Evolutionary conservation across 2,329 filamentous ascomycete genomes (phyloP), one percentile per base, ranked within the genome.

Genomic region (Trichoderma aggressivum): DNA sequence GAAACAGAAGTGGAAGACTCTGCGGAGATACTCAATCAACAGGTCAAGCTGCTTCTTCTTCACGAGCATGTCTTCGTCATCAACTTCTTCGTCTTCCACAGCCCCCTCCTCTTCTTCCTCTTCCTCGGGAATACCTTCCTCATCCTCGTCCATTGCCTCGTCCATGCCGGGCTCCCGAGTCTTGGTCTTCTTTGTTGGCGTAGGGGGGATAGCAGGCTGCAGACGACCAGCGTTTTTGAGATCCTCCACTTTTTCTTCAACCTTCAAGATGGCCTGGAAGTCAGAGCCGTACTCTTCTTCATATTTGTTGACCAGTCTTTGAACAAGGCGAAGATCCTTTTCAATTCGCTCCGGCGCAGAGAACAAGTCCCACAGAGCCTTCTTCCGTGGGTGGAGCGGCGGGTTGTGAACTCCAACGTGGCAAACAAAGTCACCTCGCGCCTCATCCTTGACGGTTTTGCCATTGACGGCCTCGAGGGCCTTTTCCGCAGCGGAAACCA

Each of bases 1-100:
- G 86, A 99, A 98, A 84, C 96, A 99, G 83, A 99, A 98, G 82
- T 96, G 98, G 86, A 97, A 97, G 66, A 99, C 96, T 18, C 96
- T 91, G 66, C 96, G 94, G 72, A 99, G 87, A 80, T 99, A 99
- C 82, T 99, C 96, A 67, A 98, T 96, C 80, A 97, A 87, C 43
- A 99, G 86, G 82, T 99, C 96, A 63, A 99, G 89, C 78, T 96
- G 94, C 86, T 99, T 98, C 88, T 98, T 98, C 86, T 97, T 96
- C 53, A 91, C 88, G 69, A 98, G 81, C 50, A 98, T 85, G 53
- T 98, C 94, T 78, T 97, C 94, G 77, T 97, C 94, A 75, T 99
- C 95, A 39, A 91, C 87, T 73, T 98, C 95, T 73, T 97, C 94
- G 66, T 96, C 93, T 72, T 94, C 89, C 53, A 91, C 87, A 60